Base-by-base conservation (phyloP, 495 filamentous ascomycete species). In the Penicillium coprophilum region DNA sequence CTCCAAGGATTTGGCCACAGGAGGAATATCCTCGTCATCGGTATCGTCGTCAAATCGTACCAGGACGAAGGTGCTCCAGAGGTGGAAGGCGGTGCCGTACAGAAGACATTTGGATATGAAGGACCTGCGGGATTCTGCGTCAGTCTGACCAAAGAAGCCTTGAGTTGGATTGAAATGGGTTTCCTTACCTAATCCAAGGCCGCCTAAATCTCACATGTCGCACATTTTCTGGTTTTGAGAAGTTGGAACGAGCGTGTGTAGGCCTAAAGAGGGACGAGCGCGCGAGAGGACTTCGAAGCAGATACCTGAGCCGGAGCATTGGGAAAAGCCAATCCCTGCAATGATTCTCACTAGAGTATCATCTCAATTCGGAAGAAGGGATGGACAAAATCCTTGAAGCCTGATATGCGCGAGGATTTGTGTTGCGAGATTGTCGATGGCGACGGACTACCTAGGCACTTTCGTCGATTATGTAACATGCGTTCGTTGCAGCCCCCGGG, bases 231-330 rank as follows among this genome's bases (percentile, higher is more conserved):
- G 43, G 50, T n/a, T 40, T 56, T 45, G 50, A 56, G 51, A 46
- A 34, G 41, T 46, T 46, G 52, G 43, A 32, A 34, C 11, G 41
- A 27, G 53, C 44, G 52, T 55, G 63, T 32, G 46, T 58, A 53
- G 60, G 57, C 39, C 60, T 59, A 47, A 69, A 63, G 24, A 63
- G 55, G 20, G 64, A 50, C 20, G 54, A 53, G 36, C 63, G 60
- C 20, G 58, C 46, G 63, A 59, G 65, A 58, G 59, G 36, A 56
- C 59, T 63, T 62, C 64, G 67, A 53, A 73, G 52, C 30, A 74
- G 43, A 34, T 66, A 66, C 46, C 69, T 69, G 59, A 72, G 50
- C 50, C 64, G 66, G 59, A 70, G 65, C 75, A 77, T 77, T 74
- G 68, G 61, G 56, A 71, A 53, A 50, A 62, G 34, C 48, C 61